phyloP scores from a whole-genome alignment of 192 early-diverging fungal species.

The Entophlyctis luteolus region DNA sequence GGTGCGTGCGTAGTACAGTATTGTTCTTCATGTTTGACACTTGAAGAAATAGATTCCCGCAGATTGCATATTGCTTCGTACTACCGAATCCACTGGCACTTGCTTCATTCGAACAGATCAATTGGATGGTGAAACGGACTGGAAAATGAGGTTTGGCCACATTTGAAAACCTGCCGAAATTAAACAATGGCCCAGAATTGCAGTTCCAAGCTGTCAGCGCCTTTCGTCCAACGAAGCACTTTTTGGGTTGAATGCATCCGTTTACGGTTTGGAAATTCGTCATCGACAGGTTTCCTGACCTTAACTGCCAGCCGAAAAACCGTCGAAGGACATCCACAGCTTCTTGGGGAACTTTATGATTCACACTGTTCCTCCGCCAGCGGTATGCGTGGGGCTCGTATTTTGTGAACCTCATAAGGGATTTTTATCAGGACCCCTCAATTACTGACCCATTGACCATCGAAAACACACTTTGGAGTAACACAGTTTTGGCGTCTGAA shows the following conservation, averaged over 20 bases:
- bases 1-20: constrained; percentile 28
- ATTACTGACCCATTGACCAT: constrained; percentile 65
- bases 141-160: constrained; percentile 70
- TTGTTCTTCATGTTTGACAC: not conserved
- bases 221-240: constrained; percentile 58
- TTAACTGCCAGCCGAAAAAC: constrained; percentile 64
- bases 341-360: constrained; percentile 14
- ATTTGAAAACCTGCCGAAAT: not conserved
- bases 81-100: constrained; percentile 75
- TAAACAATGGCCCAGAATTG: constrained; percentile 48
- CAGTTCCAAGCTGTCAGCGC: constrained; percentile 77
- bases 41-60: constrained; percentile 66
- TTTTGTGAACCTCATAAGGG: not conserved
- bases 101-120: constrained; percentile 97
- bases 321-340: constrained; percentile 90
- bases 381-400: not conserved
- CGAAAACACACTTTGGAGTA: constrained; percentile 93
- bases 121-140: constrained; percentile 96
- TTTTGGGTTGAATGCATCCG: constrained; percentile 58
- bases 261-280: constrained; percentile 61
- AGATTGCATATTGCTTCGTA: constrained; percentile 82
- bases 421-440: not conserved
- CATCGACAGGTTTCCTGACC: not conserved
- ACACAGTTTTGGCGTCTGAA: constrained; percentile 91
- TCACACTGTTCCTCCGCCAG: not conserved